Base-by-base conservation (phyloP, 345 rosid genomes). In the Pistacia atlantica region DNA sequence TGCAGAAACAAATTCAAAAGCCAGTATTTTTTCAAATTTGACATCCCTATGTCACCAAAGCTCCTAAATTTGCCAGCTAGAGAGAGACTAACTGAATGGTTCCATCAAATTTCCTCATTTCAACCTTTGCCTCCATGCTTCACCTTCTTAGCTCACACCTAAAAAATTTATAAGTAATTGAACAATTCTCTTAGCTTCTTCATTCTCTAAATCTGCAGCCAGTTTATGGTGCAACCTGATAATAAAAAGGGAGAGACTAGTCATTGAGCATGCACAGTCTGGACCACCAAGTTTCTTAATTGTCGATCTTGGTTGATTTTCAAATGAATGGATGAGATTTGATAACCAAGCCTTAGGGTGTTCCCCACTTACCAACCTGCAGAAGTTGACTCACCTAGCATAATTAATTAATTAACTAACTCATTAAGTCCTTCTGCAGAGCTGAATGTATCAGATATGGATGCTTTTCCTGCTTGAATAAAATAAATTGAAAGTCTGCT, bases 331-430 rank as follows among this genome's bases (percentile, higher is more conserved):
- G 62, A 58, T 70, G 51, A 56, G 86, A 81, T 83, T 57, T 28
- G 64, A 73, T 77, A 42, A 42, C 77, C 55, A 78, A 46, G 28
- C 69, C 69, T 42, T 48, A 42, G 74, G 0, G 42, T 76, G 79
- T 54, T 51, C 13, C 80, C 63, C 86, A 75, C 76, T 71, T 35
- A 68, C 89, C 77, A 83, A 68, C 75, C 77, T 79, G 65, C 60
- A 63, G 37, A 67, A 74, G 81, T 81, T 81, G 89, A 81, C 33
- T 31, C 33, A 11, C 79, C 14, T 38, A 61, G 65, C 49, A 56
- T 46, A 76, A 54, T 59, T 73, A 55, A 68, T 78, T 83, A 78
- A 75, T 71, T 83, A 78, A 82, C 84, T 48, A 68, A 82, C 84
- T 76, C 69, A 78, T 66, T 80, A 5, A 80, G 75, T 56, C 17